Percentiles rank a stretch among this genome's conserved stretches.
Evolutionary conservation across 108 stramenopile species (phyloP).

Genomic region (Nitzschia sp.): DNA sequence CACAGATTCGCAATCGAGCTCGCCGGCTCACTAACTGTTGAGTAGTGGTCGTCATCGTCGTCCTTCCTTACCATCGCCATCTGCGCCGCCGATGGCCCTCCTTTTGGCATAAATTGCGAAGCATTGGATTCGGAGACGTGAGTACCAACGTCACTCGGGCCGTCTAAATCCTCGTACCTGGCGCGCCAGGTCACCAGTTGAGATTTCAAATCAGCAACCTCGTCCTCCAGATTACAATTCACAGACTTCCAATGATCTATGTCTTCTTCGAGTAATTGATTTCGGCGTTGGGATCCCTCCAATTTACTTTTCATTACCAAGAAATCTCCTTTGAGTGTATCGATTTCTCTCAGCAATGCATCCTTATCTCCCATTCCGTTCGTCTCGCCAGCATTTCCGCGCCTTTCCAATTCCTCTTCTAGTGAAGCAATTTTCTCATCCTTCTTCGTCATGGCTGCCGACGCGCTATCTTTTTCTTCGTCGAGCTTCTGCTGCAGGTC

Average conservation of each 20-base stretch:
- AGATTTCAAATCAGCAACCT: constrained; percentile 17
- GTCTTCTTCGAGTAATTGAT: constrained; percentile 31
- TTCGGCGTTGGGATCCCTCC: constrained; percentile 13
- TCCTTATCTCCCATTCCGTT: background rate
- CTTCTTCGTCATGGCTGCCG: background rate
- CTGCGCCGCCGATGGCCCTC: background rate
- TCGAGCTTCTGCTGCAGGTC: background rate
- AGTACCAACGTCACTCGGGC: background rate
- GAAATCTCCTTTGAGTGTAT: constrained; percentile 7
- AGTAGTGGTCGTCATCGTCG: constrained; percentile 3
- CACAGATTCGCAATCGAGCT: constrained; percentile 18
- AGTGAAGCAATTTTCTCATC: background rate
- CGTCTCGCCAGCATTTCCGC: background rate
- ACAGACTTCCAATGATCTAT: constrained; percentile 30
- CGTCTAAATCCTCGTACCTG: constrained; percentile 9
- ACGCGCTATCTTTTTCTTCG: background rate
- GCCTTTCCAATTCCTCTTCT: background rate
- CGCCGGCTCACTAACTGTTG: background rate
- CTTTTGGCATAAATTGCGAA: background rate
- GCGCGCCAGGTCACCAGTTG: constrained; percentile 16
- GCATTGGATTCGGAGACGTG: background rate
- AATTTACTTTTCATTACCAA: constrained; percentile 5
- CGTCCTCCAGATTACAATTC: constrained; percentile 26
- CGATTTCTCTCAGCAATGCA: background rate
- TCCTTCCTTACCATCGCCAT: background rate